Conservation (phyloP, 2,329 filamentous ascomycete species). For the Exophiala bonariae region DNA sequence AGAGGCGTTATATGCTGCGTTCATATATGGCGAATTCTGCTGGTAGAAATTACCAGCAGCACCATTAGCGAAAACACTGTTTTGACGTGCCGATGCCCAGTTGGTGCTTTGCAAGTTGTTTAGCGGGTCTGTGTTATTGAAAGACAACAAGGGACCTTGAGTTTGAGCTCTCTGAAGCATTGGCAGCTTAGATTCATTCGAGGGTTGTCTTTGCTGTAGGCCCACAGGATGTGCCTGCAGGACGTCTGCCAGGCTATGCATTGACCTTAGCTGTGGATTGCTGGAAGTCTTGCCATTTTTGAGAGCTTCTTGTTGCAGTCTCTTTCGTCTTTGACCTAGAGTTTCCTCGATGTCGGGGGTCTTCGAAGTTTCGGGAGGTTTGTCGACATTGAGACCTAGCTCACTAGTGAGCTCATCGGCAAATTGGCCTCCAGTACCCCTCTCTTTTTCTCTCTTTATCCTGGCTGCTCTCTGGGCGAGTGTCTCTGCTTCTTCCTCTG, state of each 20-base stretch:
- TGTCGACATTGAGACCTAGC: conserved; percentile 33
- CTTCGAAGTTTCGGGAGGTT: conserved; percentile 25
- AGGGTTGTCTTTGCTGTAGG: conserved; percentile 16
- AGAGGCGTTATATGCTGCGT: conserved; percentile 2
- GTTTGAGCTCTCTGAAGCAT: conserved; percentile 1
- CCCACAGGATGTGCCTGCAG: conserved; percentile 55
- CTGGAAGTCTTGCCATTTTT: conserved; percentile 9
- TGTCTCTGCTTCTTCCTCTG: conserved; percentile 44
- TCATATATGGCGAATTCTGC: conserved; percentile 16
- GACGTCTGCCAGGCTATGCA: conserved; percentile 48
- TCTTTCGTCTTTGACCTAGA: conserved; percentile 45
- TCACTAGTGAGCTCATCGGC: conserved; percentile 44
- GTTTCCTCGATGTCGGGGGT: conserved; percentile 43
- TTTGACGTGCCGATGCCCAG: conserved; percentile 15
- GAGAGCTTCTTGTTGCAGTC: conserved; percentile 43
- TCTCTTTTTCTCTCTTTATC: conserved; percentile 38
- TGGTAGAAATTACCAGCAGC: conserved; percentile 12
- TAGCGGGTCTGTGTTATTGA: background rate
- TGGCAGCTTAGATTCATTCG: conserved; percentile 14
- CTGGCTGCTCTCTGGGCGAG: conserved; percentile 45
- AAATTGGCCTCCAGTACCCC: conserved; percentile 39
- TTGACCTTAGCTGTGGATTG: conserved; percentile 32
- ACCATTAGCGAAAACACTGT: conserved; percentile 8
- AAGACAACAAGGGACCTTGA: conserved; percentile 3
- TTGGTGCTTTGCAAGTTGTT: conserved; percentile 7